These are phyloP conservation scores for Neonectria punicea DNA, from an alignment of 2,329 filamentous ascomycete genomes.

Conservation along the genomic window DNA sequence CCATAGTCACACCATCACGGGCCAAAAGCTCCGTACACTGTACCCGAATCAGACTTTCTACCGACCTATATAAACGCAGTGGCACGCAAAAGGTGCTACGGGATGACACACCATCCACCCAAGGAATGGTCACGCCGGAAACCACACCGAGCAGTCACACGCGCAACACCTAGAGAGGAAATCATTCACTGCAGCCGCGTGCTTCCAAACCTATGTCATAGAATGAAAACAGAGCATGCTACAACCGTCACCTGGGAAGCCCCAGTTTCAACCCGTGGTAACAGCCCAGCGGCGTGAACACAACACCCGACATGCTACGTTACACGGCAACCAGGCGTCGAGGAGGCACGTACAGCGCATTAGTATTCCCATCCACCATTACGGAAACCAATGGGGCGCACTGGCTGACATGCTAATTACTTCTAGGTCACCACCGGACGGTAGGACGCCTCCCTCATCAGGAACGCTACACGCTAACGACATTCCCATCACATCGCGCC, in stretches of 20 bases:
- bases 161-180: not conserved
- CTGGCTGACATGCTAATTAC: not conserved
- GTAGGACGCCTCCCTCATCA: not conserved
- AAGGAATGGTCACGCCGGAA: not conserved
- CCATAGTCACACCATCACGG: too few relatives aligned
- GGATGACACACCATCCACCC: not conserved
- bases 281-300: not conserved
- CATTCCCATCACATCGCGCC: slow-evolving; percentile 4
- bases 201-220: not conserved
- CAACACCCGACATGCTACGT: not conserved
- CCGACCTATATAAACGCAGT: not conserved
- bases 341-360: not conserved
- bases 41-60: too few relatives aligned
- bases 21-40: too few relatives aligned
- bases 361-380: not conserved
- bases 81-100: not conserved
- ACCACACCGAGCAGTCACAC: not conserved
- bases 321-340: not conserved
- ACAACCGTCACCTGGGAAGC: not conserved
- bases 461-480: not conserved
- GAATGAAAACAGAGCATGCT: not conserved
- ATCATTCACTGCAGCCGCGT: not conserved
- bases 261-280: too few relatives aligned
- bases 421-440: too few relatives aligned
- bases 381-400: not conserved